Evolutionary conservation across 1,284 basidiomycete genomes (phyloP).

Genomic region (Pascua guehoae): DNA sequence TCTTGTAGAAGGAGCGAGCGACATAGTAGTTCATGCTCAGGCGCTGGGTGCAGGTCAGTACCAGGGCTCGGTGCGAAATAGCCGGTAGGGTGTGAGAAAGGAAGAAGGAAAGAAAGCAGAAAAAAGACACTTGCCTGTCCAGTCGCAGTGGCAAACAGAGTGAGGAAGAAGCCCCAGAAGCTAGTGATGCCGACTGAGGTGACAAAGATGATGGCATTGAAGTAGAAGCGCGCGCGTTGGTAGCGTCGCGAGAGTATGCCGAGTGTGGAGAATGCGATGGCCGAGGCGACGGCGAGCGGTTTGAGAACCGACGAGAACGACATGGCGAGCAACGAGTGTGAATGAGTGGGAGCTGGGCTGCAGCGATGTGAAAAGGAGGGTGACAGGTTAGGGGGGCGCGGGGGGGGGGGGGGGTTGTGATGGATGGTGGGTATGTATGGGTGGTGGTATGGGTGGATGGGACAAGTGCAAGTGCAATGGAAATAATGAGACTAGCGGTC

Average conservation of each 20-base stretch:
- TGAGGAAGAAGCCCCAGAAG: conserved; percentile 69
- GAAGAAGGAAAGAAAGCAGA: background rate
- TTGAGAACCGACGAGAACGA: conserved; percentile 35
- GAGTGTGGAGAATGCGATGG: conserved; percentile 41
- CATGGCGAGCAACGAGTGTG: conserved; percentile 12
- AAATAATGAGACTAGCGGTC: too few species aligned
- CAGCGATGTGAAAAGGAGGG: background rate
- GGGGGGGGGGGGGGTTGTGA: too few species aligned
- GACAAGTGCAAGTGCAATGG: too few species aligned
- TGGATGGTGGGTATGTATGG: background rate
- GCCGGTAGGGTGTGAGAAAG: background rate
- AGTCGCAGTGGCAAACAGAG: conserved; percentile 64
- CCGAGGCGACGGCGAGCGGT: conserved; percentile 41
- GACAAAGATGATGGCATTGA: conserved; percentile 69
- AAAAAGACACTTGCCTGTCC: conserved; percentile 55
- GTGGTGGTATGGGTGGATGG: background rate
- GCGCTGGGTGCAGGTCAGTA: conserved; percentile 48
- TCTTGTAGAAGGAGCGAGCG: conserved; percentile 75
- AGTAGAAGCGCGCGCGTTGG: conserved; percentile 54
- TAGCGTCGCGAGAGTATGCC: conserved; percentile 37
- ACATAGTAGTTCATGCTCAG: conserved; percentile 83
- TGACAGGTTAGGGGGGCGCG: too few species aligned
- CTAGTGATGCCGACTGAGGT: conserved; percentile 70
- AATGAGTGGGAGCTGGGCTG: background rate
- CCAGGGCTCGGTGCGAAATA: background rate